These are phyloP conservation scores for Cyathus striatus DNA, from an alignment of 768 basidiomycete genomes.

Conservation along the genomic window DNA sequence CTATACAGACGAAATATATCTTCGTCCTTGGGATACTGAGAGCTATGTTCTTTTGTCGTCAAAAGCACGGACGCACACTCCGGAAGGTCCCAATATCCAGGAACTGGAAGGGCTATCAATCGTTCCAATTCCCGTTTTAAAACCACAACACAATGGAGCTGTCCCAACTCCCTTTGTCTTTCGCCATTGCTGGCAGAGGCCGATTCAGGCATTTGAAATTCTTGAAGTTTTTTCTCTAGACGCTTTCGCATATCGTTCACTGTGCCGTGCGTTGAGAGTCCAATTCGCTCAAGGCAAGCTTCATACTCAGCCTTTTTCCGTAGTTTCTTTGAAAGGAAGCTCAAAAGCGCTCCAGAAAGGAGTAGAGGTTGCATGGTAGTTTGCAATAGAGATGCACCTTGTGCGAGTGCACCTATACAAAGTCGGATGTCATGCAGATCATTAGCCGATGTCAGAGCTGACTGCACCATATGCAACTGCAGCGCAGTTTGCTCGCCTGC, in stretches of 20 bases:
- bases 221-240: conserved; percentile 28
- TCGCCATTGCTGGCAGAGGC: conserved; percentile 12
- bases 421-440: conserved; percentile 31
- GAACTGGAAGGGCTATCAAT: conserved; percentile 38
- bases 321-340: conserved; percentile 31
- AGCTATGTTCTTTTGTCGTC: conserved; percentile 3
- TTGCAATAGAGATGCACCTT: conserved; percentile 42
- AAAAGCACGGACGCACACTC: conserved; percentile 30
- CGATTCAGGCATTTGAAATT: conserved; percentile 24
- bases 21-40: conserved; percentile 31
- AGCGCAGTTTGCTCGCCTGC: conserved; percentile 30
- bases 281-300: conserved; percentile 34
- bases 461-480: conserved; percentile 35
- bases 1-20: conserved; percentile 28
- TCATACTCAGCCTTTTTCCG: conserved; percentile 31
- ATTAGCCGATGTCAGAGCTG: conserved; percentile 28
- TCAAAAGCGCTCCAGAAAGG: conserved; percentile 37
- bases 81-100: conserved; percentile 43
- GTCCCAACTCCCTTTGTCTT: conserved; percentile 32
- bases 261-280: conserved; percentile 28
- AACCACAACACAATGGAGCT: conserved; percentile 37
- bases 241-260: conserved; percentile 30
- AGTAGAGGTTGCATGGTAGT: conserved; percentile 44
- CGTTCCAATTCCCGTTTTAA: conserved; percentile 40
- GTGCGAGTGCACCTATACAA: conserved; percentile 45